phyloP scores from a whole-genome alignment of 75 land plant species.

The Cupressus sempervirens region DNA sequence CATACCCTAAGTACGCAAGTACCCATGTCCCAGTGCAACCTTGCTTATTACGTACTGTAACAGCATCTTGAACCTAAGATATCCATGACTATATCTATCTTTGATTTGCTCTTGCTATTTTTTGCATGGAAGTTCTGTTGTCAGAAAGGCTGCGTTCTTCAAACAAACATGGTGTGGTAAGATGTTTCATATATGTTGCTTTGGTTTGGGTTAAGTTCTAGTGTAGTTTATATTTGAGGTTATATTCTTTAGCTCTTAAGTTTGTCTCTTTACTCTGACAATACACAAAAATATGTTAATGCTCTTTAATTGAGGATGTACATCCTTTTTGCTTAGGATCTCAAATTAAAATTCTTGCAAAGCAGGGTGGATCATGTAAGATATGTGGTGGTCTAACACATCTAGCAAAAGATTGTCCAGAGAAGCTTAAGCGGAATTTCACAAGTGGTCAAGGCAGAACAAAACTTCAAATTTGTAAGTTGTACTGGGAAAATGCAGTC shows the following conservation, averaged over 20 bases:
- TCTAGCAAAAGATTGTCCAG: conserved; percentile 87
- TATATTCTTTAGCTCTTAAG: background rate
- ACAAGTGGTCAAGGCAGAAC: conserved; percentile 13
- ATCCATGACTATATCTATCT: background rate
- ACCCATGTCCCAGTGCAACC: too few species aligned
- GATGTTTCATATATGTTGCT: background rate
- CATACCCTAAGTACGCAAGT: too few species aligned
- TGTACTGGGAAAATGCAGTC: background rate
- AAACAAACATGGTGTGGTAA: background rate
- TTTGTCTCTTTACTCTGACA: background rate
- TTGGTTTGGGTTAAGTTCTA: background rate
- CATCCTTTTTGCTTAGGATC: background rate
- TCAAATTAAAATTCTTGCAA: background rate
- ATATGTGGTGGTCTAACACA: conserved; percentile 84
- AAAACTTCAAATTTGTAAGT: conserved; percentile 49
- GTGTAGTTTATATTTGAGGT: background rate
- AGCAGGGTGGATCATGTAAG: conserved; percentile 93
- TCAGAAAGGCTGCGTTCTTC: background rate
- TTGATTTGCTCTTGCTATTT: background rate
- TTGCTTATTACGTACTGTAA: background rate
- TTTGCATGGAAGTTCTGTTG: background rate
- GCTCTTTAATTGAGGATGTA: background rate
- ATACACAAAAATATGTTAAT: background rate
- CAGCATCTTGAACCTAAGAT: background rate
- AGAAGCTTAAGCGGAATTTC: conserved; percentile 34